Base-by-base conservation (phyloP, 177 flowering plant species). In the Vitis hybrid region DNA sequence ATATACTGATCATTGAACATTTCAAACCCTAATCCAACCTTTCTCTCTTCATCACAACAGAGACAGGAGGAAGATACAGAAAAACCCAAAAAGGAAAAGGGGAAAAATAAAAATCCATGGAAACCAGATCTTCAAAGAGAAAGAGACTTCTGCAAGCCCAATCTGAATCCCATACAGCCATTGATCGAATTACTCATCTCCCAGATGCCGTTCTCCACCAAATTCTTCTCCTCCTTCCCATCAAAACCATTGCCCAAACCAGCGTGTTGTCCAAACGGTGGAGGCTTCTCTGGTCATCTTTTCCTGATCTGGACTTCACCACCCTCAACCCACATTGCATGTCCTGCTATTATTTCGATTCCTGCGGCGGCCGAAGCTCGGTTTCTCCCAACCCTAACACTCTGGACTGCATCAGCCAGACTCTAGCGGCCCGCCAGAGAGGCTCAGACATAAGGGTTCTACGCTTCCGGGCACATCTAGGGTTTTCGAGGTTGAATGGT, bases 291-390 rank as follows among this genome's bases (percentile, higher is more conserved):
- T 87, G 89, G 89, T 69, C 69, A 63, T 67, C 88, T 3, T 77
- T 80, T 32, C 91, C 91, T 2, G 84, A 85, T 74, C 87, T 87
- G 9, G 91, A 87, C 45, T 84, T 87, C 81, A 80, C 84, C 68
- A 73, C 82, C 56, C 3, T 81, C 14, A 21, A 56, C 45, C 21
- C 69, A 5, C 10, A 18, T 17, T 32, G 40, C n/a, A 45, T 6
- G n/a, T 23, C 73, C 8, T 68, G 9, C n/a, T 13, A 10, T 10
- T 14, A 4, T 67, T 2, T 3, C 61, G n/a, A 55, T n/a, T 2
- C 26, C 18, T 26, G 52, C 52, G 4, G 9, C 69, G 7, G 64
- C 17, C 52, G 21, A 10, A 13, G 17, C 1, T 23, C 10, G 12
- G 13, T 15, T 19, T n/a, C 32, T 21, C 34, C 17, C 1, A 18